These are phyloP conservation scores for Aureobasidium sp. DNA, from an alignment of 2,329 filamentous ascomycete genomes.

Conservation along the genomic window DNA sequence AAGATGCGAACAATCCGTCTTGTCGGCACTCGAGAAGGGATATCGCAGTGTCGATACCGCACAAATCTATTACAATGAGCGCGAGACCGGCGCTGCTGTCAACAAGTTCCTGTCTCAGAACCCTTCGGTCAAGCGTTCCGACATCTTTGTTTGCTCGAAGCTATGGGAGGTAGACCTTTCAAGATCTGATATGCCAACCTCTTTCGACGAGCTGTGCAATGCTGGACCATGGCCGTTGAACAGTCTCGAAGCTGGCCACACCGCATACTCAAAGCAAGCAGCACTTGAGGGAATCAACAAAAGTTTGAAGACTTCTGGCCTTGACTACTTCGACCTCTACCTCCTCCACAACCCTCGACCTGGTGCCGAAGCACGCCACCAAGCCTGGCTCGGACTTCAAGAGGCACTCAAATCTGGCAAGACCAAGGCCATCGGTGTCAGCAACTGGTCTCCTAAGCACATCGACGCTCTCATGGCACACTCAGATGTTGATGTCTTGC, in stretches of 20 bases:
- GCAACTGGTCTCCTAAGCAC: constrained; percentile 57
- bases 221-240: constrained; percentile 8
- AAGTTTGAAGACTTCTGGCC: constrained; percentile 3
- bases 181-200: constrained; percentile 16
- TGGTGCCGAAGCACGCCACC: constrained; percentile 44
- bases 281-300: constrained; percentile 8
- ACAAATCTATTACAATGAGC: constrained; percentile 59
- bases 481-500: constrained; percentile 51
- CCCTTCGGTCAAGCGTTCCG: constrained; percentile 7
- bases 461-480: constrained; percentile 57
- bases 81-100: constrained; percentile 15
- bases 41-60: constrained; percentile 58
- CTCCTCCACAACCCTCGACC: constrained; percentile 55
- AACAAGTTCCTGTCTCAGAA: constrained; percentile 6
- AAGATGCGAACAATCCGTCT: constrained; percentile 47
- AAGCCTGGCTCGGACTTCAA: constrained; percentile 57
- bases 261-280: constrained; percentile 6
- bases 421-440: constrained; percentile 57
- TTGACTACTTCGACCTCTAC: constrained; percentile 56
- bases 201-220: constrained; percentile 16
- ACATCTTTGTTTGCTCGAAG: constrained; percentile 16
- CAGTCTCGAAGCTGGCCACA: constrained; percentile 17
- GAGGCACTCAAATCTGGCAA: constrained; percentile 48
- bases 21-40: constrained; percentile 45
- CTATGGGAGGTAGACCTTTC: constrained; percentile 15